Evolutionary conservation across 163 green algal genomes (phyloP).

Genomic region (Scenedesmus sp.): DNA sequence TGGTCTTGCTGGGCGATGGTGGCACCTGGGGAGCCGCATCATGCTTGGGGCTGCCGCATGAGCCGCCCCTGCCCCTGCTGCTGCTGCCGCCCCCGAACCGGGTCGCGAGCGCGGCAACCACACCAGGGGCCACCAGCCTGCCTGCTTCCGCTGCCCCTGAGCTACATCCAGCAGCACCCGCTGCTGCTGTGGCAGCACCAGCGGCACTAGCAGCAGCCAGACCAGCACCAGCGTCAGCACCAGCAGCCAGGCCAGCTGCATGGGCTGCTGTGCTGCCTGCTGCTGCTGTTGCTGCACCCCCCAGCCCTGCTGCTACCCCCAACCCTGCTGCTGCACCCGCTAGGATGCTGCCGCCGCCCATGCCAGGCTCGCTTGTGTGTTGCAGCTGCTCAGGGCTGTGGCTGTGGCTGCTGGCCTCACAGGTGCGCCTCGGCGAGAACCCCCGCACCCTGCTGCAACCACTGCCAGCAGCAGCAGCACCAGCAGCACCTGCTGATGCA

Average conservation of each 20-base stretch:
- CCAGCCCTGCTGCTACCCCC: too few species aligned
- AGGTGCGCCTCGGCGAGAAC: background rate
- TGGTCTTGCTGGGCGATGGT: background rate
- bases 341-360: background rate
- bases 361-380: background rate
- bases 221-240: background rate
- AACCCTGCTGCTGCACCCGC: background rate
- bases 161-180: background rate
- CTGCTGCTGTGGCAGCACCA: slow-evolving; percentile 4
- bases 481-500: slow-evolving; percentile 8
- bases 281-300: background rate
- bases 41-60: background rate
- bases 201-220: slow-evolving; percentile 4
- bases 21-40: background rate
- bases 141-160: slow-evolving; percentile 24
- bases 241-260: background rate
- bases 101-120: slow-evolving; percentile 18
- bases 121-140: slow-evolving; percentile 17
- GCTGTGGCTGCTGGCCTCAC: background rate
- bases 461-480: background rate
- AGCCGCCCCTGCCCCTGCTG: background rate
- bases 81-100: slow-evolving; percentile 21
- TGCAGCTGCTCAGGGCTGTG: background rate
- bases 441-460: background rate
- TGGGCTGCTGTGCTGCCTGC: background rate